phyloP scores from a whole-genome alignment of 768 basidiomycete species.

The Russula earlei region DNA sequence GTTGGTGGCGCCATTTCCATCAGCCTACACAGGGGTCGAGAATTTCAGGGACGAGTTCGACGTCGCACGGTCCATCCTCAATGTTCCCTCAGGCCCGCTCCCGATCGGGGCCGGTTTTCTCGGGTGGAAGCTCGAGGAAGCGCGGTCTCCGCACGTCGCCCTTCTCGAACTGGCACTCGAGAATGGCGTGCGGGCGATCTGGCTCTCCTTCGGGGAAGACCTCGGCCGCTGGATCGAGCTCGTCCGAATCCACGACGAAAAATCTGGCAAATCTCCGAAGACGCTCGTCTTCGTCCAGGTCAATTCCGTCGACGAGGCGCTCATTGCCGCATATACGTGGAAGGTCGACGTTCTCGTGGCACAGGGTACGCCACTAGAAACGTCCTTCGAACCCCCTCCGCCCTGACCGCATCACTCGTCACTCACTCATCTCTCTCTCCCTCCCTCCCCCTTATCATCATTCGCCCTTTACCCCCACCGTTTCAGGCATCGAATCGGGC shows the following conservation, averaged over 20 bases:
- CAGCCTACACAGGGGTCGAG: slow-evolving; percentile 41
- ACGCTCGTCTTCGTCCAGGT: slow-evolving; percentile 59
- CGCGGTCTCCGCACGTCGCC: slow-evolving; percentile 29
- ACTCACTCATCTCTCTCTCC: not conserved
- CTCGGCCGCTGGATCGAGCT: slow-evolving; percentile 50
- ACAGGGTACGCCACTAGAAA: too few relatives aligned
- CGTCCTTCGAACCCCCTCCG: too few relatives aligned
- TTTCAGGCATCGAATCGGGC: slow-evolving; percentile 65
- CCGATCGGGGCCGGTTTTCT: slow-evolving; percentile 72
- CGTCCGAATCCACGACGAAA: slow-evolving; percentile 46
- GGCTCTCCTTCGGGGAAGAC: slow-evolving; percentile 64
- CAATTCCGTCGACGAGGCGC: slow-evolving; percentile 50
- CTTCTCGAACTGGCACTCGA: slow-evolving; percentile 44
- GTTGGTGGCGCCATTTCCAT: not conserved
- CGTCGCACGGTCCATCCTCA: slow-evolving; percentile 40
- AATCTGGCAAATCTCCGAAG: slow-evolving; percentile 30
- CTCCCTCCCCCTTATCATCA: not conserved
- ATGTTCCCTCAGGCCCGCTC: slow-evolving; percentile 25
- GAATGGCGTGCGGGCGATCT: slow-evolving; percentile 51
- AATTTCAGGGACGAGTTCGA: slow-evolving; percentile 42
- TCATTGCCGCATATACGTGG: slow-evolving; percentile 53
- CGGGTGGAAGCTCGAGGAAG: slow-evolving; percentile 57
- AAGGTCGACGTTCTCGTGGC: slow-evolving; percentile 66
- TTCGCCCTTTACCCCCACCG: not conserved
- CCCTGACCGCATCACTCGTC: too few relatives aligned